Evolutionary conservation across 1,284 basidiomycete species (phyloP).

Genomic region (Ganoderma leucocontextum): DNA sequence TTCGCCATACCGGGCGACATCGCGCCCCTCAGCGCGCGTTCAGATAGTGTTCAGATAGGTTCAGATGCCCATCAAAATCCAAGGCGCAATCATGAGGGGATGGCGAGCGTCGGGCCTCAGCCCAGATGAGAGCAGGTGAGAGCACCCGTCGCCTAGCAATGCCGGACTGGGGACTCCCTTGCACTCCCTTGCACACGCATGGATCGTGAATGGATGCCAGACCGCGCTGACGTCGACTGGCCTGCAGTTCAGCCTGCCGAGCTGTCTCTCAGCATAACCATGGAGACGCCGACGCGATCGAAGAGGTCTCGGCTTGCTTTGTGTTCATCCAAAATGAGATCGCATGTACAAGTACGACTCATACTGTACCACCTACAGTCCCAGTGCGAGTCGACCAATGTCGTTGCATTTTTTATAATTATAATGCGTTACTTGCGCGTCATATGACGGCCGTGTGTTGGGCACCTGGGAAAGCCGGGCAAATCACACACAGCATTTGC

Average conservation of each 20-base stretch:
- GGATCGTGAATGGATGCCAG: background rate
- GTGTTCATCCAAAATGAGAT: background rate
- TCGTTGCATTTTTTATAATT: background rate
- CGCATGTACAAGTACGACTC: background rate
- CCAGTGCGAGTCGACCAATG: background rate
- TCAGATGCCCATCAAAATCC: background rate
- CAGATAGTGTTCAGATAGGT: background rate
- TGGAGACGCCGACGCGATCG: background rate
- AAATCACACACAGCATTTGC: background rate
- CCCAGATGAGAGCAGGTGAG: background rate
- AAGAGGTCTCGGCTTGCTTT: background rate
- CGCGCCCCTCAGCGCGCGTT: background rate
- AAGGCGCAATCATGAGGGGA: background rate
- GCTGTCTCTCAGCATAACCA: conserved; percentile 2
- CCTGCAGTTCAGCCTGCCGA: background rate
- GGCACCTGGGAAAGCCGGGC: background rate
- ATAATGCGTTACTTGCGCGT: background rate
- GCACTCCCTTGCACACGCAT: background rate
- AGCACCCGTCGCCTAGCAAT: conserved; percentile 1
- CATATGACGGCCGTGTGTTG: background rate
- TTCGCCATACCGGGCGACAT: background rate
- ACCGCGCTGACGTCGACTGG: background rate
- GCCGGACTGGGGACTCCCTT: background rate
- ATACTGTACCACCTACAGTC: background rate
- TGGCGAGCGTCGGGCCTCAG: background rate